Evolutionary conservation across 345 rosid species (phyloP), one percentile per base, ranked within the genome.

Genomic region (Citrus unshiu): DNA sequence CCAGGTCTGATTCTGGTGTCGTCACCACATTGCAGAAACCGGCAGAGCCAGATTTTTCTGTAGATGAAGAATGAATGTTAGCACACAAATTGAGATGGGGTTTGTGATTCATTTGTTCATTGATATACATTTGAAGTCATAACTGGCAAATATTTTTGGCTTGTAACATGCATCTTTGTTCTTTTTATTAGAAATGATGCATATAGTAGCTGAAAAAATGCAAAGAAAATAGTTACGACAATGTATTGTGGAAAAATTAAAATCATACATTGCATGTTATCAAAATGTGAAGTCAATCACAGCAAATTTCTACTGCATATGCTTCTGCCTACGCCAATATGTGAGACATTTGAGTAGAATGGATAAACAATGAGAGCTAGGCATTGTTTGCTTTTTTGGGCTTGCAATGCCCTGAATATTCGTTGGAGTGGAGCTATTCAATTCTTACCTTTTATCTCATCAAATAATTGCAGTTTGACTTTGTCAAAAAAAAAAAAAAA

Each of bases 11-110:
- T 73, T 84, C 92, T 18, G 84, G 85, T 70, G 81, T 79, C 24
- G 84, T 78, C 32, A 79, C 80, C 51, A 81, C 97, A 1, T 74
- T 93, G 76, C 93, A 88, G 80, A 95, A 93, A 82, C 98, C 97
- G 19, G 81, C 83, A 1, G 98, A 95, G 78, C 98, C 97, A 14
- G 97, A 95, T 85, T 95, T 91, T 83, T 89, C 92, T 5, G 93
- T 88, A 43, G 92, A 84, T 27, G 90, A 87, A 13, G 88, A 83
- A 13, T 86, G 85, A 84, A 51, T 64, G 22, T 19, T 19, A 21
- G 2, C 34, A 70, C 22, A 5, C 10, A 34, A 35, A 27, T 54
- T 25, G 51, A n/a, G 43, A 24, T 24, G 71, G 35, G 32, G 21
- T 14, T 61, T n/a, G 6, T 19, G 27, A 60, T 39, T 74, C 27